Evolutionary conservation across 73 alveolate genomes (phyloP).

Genomic region (Paramecium primaurelia): DNA sequence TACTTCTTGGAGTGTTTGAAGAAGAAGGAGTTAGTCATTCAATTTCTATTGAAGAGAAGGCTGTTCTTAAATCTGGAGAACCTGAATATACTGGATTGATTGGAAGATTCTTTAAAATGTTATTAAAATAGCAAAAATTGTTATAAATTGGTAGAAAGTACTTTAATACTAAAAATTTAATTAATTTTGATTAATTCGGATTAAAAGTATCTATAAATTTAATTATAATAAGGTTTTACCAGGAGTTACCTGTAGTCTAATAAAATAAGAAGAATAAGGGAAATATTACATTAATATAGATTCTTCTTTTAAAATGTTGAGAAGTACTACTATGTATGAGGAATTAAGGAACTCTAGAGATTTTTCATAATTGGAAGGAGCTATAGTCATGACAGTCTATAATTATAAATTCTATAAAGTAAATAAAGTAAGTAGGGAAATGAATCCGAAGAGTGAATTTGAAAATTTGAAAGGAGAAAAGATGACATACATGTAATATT

Average conservation of each 20-base stretch:
- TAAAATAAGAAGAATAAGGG: not conserved
- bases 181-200: slow-evolving; percentile 8
- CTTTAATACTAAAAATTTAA: not conserved
- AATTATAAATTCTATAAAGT: slow-evolving; percentile 54
- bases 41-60: not conserved
- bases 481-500: not conserved
- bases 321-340: not conserved
- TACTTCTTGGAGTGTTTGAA: not conserved
- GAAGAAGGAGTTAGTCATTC: not conserved
- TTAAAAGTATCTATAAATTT: not conserved
- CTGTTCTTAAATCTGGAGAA: slow-evolving; percentile 21
- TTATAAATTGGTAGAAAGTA: not conserved
- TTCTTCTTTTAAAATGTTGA: not conserved
- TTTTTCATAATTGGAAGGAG: slow-evolving; percentile 30
- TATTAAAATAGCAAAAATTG: not conserved
- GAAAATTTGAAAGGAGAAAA: not conserved
- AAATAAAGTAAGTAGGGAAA: slow-evolving; percentile 36
- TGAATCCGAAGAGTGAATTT: slow-evolving; percentile 26
- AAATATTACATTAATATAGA: slow-evolving; percentile 18
- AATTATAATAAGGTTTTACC: not conserved
- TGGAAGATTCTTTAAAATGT: slow-evolving; percentile 27
- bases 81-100: slow-evolving; percentile 29
- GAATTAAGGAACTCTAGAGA: slow-evolving; percentile 31
- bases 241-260: slow-evolving; percentile 6
- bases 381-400: slow-evolving; percentile 55